These are phyloP conservation scores for Russula brevipes DNA, from an alignment of 768 basidiomycete species.

Conservation along the genomic window DNA sequence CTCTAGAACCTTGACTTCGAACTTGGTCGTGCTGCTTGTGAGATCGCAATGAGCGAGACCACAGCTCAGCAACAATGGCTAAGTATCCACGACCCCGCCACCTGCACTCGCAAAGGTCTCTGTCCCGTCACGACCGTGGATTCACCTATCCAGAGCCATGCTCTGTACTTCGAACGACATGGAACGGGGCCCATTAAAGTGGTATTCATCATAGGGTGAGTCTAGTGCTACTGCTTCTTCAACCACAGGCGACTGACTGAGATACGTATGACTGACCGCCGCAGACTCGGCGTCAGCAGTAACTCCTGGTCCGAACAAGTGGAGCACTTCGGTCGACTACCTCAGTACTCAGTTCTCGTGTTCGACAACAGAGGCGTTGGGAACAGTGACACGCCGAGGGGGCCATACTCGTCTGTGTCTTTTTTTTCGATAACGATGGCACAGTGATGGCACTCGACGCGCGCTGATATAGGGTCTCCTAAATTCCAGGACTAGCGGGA, in stretches of 20 bases:
- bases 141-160: conserved; percentile 53
- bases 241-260: not conserved
- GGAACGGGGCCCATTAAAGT: conserved; percentile 61
- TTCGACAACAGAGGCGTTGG: conserved; percentile 87
- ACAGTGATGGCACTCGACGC: conserved; percentile 8
- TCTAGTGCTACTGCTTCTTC: not conserved
- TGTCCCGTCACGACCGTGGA: conserved; percentile 61
- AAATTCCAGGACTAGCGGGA: conserved; percentile 53
- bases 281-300: conserved; percentile 56
- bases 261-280: too few relatives aligned
- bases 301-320: conserved; percentile 67
- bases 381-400: conserved; percentile 61
- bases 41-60: not conserved
- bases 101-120: conserved; percentile 65
- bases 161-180: conserved; percentile 76
- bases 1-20: too few relatives aligned
- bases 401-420: conserved; percentile 64
- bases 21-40: too few relatives aligned
- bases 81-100: conserved; percentile 54
- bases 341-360: conserved; percentile 57
- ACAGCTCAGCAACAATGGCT: conserved; percentile 29
- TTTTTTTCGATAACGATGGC: conserved; percentile 4
- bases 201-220: conserved; percentile 71
- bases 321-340: conserved; percentile 49
- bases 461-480: not conserved